These are phyloP conservation scores for Amanita inopinata DNA, from an alignment of 768 basidiomycete genomes.

Conservation along the genomic window DNA sequence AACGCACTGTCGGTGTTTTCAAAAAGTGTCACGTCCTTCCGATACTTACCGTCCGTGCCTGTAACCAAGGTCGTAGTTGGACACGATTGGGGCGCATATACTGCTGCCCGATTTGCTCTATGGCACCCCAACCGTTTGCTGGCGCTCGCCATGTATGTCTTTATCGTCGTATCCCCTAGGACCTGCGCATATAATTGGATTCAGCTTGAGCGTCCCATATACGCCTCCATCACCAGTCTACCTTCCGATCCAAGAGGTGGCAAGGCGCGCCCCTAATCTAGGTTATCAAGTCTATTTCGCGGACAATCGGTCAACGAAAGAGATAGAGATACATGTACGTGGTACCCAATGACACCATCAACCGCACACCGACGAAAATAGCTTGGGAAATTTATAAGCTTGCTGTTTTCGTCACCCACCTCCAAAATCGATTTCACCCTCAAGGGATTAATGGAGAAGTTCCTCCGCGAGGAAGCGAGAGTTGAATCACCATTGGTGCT, in stretches of 20 bases:
- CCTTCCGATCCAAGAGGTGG: conserved; percentile 41
- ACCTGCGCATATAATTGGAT: background rate
- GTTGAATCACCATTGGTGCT: conserved; percentile 19
- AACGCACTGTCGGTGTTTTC: conserved; percentile 38
- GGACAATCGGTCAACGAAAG: conserved; percentile 35
- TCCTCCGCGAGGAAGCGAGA: conserved; percentile 13
- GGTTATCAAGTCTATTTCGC: conserved; percentile 66
- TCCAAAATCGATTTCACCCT: conserved; percentile 14
- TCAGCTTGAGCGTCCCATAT: conserved; percentile 60
- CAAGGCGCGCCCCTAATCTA: conserved; percentile 40
- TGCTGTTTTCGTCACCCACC: conserved; percentile 18
- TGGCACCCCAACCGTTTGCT: conserved; percentile 59
- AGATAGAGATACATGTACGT: conserved; percentile 50
- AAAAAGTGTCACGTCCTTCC: background rate
- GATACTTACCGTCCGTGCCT: background rate
- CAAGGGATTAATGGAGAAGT: conserved; percentile 19
- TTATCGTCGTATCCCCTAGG: conserved; percentile 1
- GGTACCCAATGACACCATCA: background rate
- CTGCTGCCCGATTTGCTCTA: conserved; percentile 55
- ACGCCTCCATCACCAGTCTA: conserved; percentile 44
- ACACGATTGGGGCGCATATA: conserved; percentile 74
- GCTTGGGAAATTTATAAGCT: conserved; percentile 29
- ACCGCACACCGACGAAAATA: conserved; percentile 12
- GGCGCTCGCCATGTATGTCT: conserved; percentile 50
- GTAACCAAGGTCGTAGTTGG: conserved; percentile 49